A percentile compares a stretch with the other conserved stretches of the same genome.
These are phyloP conservation scores for Talaromyces wortmannii DNA, from an alignment of 495 filamentous ascomycete species.

Conservation along the genomic window DNA sequence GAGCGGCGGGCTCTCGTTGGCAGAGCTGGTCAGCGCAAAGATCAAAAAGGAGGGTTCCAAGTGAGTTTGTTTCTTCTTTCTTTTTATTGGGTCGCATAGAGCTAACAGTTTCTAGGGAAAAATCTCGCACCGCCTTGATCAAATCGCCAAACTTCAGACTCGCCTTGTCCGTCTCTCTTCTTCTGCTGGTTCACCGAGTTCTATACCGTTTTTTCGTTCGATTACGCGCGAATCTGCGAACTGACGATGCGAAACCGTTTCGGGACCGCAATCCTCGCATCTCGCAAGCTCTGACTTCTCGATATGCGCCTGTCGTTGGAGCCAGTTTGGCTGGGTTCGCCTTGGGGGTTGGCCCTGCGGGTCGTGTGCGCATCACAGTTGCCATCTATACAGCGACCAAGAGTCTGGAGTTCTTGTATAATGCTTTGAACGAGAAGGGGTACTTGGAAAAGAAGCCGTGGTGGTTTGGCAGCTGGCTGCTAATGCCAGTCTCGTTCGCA, in stretches of 20 bases:
- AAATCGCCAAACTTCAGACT: slow-evolving; percentile 69
- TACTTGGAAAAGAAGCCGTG: slow-evolving; percentile 66
- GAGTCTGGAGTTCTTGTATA: slow-evolving; percentile 82
- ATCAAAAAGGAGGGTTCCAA: slow-evolving; percentile 28
- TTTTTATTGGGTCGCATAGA: neutral
- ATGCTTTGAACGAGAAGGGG: slow-evolving; percentile 71
- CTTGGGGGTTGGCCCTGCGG: slow-evolving; percentile 68
- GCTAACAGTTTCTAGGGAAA: slow-evolving; percentile 18
- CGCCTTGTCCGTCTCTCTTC: slow-evolving; percentile 71
- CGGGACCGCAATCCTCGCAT: slow-evolving; percentile 74
- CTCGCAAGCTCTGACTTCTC: slow-evolving; percentile 65
- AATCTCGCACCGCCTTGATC: slow-evolving; percentile 46
- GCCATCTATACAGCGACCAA: slow-evolving; percentile 73
- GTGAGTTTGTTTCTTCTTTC: slow-evolving; percentile 10
- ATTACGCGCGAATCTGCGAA: slow-evolving; percentile 69
- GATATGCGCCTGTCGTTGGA: slow-evolving; percentile 79
- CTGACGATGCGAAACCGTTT: slow-evolving; percentile 68
- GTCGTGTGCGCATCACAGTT: slow-evolving; percentile 70
- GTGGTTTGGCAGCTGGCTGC: slow-evolving; percentile 97
- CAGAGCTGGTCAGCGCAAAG: slow-evolving; percentile 46
- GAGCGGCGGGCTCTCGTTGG: slow-evolving; percentile 61
- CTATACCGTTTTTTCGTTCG: slow-evolving; percentile 85
- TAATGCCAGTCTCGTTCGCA: slow-evolving; percentile 86
- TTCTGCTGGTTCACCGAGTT: slow-evolving; percentile 80
- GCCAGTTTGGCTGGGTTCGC: slow-evolving; percentile 79